A percentile compares a stretch with the other conserved stretches of the same genome.
phyloP scores from a whole-genome alignment of 331 rosid species.

The Malus hybrid region DNA sequence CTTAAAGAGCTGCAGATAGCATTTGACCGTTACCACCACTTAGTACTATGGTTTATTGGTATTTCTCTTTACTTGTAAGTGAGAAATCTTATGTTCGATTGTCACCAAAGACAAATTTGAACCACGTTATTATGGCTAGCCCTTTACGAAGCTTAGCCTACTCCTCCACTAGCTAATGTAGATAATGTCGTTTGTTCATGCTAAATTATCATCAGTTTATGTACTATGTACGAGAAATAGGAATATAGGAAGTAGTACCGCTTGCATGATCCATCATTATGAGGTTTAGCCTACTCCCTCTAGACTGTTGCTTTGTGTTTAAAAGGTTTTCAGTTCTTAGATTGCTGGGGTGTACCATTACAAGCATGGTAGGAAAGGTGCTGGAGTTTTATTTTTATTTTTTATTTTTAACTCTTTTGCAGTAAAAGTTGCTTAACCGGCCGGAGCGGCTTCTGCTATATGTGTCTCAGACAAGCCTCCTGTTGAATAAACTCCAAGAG shows the following conservation, averaged over 20 bases:
- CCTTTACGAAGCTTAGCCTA: too few species aligned
- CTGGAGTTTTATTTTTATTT: constrained; percentile 38
- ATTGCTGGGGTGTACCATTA: constrained; percentile 85
- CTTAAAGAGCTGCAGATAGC: accelerated
- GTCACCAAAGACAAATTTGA: too few species aligned
- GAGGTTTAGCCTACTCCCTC: too few species aligned
- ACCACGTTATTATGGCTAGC: too few species aligned
- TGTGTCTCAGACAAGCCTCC: constrained; percentile 64
- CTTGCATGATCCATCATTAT: background rate
- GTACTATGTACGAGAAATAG: background rate
- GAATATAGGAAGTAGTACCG: background rate
- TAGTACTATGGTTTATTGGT: too few species aligned
- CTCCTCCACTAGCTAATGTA: accelerated
- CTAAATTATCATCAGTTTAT: background rate
- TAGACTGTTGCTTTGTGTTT: background rate
- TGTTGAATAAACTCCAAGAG: constrained; percentile 82
- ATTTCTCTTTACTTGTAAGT: too few species aligned
- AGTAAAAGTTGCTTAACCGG: constrained; percentile 81
- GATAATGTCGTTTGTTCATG: too few species aligned
- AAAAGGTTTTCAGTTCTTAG: constrained; percentile 30
- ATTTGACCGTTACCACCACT: too few species aligned
- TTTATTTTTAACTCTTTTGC: constrained; percentile 11
- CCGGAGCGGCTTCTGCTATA: constrained; percentile 63
- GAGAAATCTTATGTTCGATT: too few species aligned
- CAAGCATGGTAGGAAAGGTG: constrained; percentile 92